These are phyloP conservation scores for Mycena pura DNA, from an alignment of 768 basidiomycete species.

Conservation along the genomic window DNA sequence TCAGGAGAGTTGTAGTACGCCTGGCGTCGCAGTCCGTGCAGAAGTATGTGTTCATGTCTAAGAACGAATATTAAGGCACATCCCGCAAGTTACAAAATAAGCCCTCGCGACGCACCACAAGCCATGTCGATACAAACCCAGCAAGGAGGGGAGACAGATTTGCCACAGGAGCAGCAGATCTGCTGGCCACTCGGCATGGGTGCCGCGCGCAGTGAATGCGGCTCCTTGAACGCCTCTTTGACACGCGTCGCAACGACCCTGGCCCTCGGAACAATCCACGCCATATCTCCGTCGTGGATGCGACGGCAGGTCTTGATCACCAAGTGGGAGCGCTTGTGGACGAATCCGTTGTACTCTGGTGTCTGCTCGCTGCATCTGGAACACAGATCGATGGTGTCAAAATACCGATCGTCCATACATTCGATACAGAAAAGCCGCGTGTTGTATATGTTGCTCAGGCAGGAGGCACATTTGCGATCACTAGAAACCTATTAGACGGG, in stretches of 20 bases:
- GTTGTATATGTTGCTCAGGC: background rate
- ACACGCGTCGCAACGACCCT: conserved; percentile 11
- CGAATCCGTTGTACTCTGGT: background rate
- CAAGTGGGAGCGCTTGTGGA: conserved; percentile 11
- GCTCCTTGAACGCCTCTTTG: background rate
- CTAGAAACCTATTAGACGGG: background rate
- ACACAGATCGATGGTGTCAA: conserved; percentile 4
- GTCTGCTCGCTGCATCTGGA: conserved; percentile 13
- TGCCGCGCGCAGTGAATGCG: background rate
- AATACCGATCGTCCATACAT: conserved; percentile 17
- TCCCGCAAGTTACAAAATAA: background rate
- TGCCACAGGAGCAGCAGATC: conserved; percentile 12
- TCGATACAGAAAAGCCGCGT: conserved; percentile 14
- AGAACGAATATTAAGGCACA: background rate
- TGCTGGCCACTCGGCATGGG: background rate
- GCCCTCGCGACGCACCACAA: conserved; percentile 10
- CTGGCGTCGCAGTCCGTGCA: conserved; percentile 15
- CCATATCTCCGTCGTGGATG: conserved; percentile 15
- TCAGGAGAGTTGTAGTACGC: background rate
- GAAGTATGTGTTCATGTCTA: conserved; percentile 2
- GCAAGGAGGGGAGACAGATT: conserved; percentile 6
- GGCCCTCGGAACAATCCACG: conserved; percentile 21
- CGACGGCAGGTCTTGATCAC: conserved; percentile 15
- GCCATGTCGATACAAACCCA: conserved; percentile 17
- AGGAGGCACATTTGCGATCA: conserved; percentile 9